A percentile compares a stretch with the other conserved stretches of the same genome.
Conservation (phyloP, 768 basidiomycete species). For the Pleurotus giganteus region DNA sequence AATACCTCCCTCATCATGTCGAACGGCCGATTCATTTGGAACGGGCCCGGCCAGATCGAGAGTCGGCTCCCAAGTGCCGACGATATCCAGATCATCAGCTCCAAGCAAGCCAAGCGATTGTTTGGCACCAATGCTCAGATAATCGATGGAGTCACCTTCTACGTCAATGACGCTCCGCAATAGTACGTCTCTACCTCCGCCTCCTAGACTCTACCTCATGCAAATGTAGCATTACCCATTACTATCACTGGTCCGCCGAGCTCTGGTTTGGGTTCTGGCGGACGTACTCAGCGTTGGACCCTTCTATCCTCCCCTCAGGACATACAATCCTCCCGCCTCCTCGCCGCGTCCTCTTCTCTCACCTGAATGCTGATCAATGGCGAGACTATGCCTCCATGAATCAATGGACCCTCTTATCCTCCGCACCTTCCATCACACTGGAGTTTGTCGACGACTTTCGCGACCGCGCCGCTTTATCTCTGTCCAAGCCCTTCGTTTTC, state of each 20-base stretch:
- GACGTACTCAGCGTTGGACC: constrained; percentile 81
- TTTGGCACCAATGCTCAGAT: constrained; percentile 74
- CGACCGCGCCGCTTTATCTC: constrained; percentile 52
- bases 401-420: constrained; percentile 75
- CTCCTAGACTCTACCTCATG: constrained; percentile 5
- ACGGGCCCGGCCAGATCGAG: constrained; percentile 51
- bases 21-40: constrained; percentile 57
- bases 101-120: constrained; percentile 59
- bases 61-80: constrained; percentile 72
- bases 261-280: constrained; percentile 92
- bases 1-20: constrained; percentile 69
- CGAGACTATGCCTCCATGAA: constrained; percentile 92
- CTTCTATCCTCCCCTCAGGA: constrained; percentile 60
- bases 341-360: constrained; percentile 74
- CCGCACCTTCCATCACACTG: constrained; percentile 77
- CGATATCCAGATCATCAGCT: constrained; percentile 75
- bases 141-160: constrained; percentile 78
- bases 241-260: constrained; percentile 93
- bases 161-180: constrained; percentile 84
- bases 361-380: constrained; percentile 76
- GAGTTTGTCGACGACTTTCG: constrained; percentile 85
- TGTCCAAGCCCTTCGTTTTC: constrained; percentile 71
- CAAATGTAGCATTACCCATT: constrained; percentile 72
- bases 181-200: constrained; percentile 51
- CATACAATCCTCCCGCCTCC: constrained; percentile 71